Conservation (phyloP, 768 basidiomycete genomes). For the Suillus occidentalis region DNA sequence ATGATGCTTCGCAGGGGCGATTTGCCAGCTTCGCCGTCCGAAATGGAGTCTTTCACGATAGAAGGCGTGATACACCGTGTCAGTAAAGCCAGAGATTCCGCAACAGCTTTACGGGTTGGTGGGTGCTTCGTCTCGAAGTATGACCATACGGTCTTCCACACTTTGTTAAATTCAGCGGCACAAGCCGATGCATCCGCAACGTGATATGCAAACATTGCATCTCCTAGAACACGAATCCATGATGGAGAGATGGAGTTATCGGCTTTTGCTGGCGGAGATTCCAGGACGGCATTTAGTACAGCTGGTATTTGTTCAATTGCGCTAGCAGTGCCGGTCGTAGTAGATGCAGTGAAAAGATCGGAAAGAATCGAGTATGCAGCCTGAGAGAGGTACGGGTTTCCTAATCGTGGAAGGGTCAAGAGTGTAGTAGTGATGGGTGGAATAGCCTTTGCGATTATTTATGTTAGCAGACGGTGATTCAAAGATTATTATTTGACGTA, state of each 20-base stretch:
- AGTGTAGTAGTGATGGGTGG: constrained; percentile 68
- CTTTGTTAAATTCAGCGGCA: constrained; percentile 53
- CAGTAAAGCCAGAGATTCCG: constrained; percentile 60
- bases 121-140: constrained; percentile 74
- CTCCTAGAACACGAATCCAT: constrained; percentile 79
- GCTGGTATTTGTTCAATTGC: constrained; percentile 54
- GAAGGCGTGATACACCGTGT: constrained; percentile 69
- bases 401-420: constrained; percentile 81
- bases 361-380: constrained; percentile 85
- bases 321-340: constrained; percentile 49
- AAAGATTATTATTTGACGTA: constrained; percentile 39
- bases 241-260: constrained; percentile 68
- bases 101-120: constrained; percentile 60
- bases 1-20: constrained; percentile 66
- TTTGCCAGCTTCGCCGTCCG: constrained; percentile 44
- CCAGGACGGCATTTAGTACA: constrained; percentile 66
- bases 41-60: constrained; percentile 53
- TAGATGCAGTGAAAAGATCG: constrained; percentile 63
- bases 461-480: constrained; percentile 11
- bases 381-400: constrained; percentile 87
- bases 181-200: constrained; percentile 49
- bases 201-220: constrained; percentile 66
- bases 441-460: constrained; percentile 54
- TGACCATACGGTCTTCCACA: constrained; percentile 75
- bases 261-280: constrained; percentile 67